phyloP scores from a whole-genome alignment of 73 alveolate genomes.

The Uronychia binucleata region DNA sequence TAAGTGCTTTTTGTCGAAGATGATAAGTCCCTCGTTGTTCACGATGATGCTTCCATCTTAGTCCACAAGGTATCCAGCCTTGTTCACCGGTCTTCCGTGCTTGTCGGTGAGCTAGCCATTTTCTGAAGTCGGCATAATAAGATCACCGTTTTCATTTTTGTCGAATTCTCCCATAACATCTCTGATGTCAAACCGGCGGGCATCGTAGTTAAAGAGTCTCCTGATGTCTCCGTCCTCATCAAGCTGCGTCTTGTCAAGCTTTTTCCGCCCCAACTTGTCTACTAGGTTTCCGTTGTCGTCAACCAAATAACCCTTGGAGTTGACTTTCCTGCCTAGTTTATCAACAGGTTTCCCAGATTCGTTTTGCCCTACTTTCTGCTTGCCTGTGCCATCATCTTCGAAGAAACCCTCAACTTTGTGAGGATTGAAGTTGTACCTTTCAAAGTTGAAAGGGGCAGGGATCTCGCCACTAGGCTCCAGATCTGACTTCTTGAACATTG shows the following conservation, averaged over 20 bases:
- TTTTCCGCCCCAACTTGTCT: slow-evolving; percentile 29
- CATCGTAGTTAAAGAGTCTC: slow-evolving; percentile 39
- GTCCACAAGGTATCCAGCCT: slow-evolving; percentile 49
- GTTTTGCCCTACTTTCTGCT: not conserved
- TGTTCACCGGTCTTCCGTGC: slow-evolving; percentile 43
- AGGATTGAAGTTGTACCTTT: slow-evolving; percentile 51
- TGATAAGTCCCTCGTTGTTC: slow-evolving; percentile 36
- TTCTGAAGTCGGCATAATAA: slow-evolving; percentile 27
- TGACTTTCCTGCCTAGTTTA: not conserved
- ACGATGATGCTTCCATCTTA: slow-evolving; percentile 43
- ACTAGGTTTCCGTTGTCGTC: slow-evolving; percentile 26
- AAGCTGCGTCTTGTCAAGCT: slow-evolving; percentile 8
- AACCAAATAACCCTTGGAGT: not conserved
- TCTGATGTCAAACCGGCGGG: slow-evolving; percentile 28
- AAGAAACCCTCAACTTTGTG: slow-evolving; percentile 53
- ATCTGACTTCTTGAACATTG: slow-evolving; percentile 42
- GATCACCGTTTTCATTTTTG: slow-evolving; percentile 40
- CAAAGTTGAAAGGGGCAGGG: slow-evolving; percentile 59
- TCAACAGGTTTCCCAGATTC: not conserved
- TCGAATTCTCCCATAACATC: slow-evolving; percentile 39
- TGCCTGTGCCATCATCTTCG: slow-evolving; percentile 25
- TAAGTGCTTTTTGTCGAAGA: slow-evolving; percentile 25
- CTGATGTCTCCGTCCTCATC: not conserved
- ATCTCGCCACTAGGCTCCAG: slow-evolving; percentile 54
- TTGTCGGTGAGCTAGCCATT: slow-evolving; percentile 28